Evolutionary conservation across 2,329 filamentous ascomycete genomes (phyloP), one percentile per base, ranked within the genome.

Genomic region (Apiospora pterosperma): DNA sequence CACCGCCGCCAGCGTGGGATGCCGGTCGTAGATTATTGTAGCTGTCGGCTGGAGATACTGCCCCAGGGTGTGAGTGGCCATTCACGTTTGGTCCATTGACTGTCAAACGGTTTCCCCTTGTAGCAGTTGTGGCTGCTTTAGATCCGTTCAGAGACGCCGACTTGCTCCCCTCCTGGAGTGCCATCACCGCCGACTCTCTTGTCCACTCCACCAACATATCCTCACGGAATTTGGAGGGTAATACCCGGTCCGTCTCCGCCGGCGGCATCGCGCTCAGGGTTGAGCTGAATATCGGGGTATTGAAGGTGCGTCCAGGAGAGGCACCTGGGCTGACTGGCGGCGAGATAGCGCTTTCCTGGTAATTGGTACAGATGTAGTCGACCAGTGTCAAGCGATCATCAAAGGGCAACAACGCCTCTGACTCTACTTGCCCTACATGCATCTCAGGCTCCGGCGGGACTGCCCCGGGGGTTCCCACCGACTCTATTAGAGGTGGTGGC

Each of bases 131-230:
- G 48, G 86, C 90, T 1, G 86, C 84, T 67, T 87, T 88, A 3
- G 93, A 96, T 25, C 92, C 93, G 63, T 83, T 91, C 63, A 96
- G 80, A 4, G 93, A 97, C 14, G 87, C 86, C 0, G 91, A 87
- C 70, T 90, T 92, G 70, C 89, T 89, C 61, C 83, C 86, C 63
- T 91, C 87, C 65, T 91, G 88, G 60, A 92, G 84, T 41, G 86
- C 83, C 12, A 89, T 85, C 62, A 96, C 80, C 36, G 91, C 91
- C 16, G 82, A 79, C 25, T 97, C 93, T 72, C 89, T 89, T 42
- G 88, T 90, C 95, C 95, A 97, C 59, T 92, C 87, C 23, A 86
- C 82, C 64, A 93, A 80, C 85, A 97, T 92, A 69, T 92, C 86
- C 67, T 96, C 92, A 68, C 85, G 88, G 69, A 93, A 86, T 34